Evolutionary conservation across 2,329 filamentous ascomycete species (phyloP).

Genomic region (Diplodia intermedia): DNA sequence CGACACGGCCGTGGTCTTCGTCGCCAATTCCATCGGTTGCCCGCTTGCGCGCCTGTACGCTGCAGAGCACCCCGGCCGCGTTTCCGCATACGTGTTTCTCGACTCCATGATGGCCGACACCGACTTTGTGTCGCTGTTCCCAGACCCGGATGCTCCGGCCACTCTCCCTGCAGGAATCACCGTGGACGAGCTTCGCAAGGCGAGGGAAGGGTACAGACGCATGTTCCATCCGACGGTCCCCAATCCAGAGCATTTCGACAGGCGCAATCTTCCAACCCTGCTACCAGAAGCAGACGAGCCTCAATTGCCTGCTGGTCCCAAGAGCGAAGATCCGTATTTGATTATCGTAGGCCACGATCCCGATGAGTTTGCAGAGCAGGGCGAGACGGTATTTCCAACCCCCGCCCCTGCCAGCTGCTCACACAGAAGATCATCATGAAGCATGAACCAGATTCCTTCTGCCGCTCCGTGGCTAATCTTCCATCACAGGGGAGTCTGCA

Average conservation of each 20-base stretch:
- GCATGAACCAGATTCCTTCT: too few species aligned
- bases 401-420: not conserved
- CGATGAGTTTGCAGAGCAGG: slow-evolving; percentile 59
- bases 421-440: too few species aligned
- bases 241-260: slow-evolving; percentile 59
- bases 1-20: slow-evolving; percentile 52
- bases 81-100: slow-evolving; percentile 59
- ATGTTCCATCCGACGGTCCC: slow-evolving; percentile 59
- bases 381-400: slow-evolving; percentile 37
- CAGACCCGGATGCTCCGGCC: slow-evolving; percentile 57
- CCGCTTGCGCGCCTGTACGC: slow-evolving; percentile 61
- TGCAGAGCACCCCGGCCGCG: slow-evolving; percentile 53
- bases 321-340: slow-evolving; percentile 50
- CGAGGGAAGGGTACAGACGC: slow-evolving; percentile 46
- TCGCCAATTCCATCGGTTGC: slow-evolving; percentile 62
- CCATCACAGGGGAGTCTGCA: slow-evolving; percentile 39
- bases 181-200: slow-evolving; percentile 44
- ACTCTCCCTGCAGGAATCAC: slow-evolving; percentile 51
- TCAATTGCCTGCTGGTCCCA: slow-evolving; percentile 46
- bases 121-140: slow-evolving; percentile 63
- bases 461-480: not conserved
- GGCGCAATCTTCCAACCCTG: slow-evolving; percentile 53
- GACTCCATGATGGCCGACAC: slow-evolving; percentile 66
- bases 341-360: slow-evolving; percentile 63
- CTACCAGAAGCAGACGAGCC: slow-evolving; percentile 56